These are phyloP conservation scores for Xylaria multiplex DNA, from an alignment of 2,329 filamentous ascomycete genomes.

Conservation along the genomic window DNA sequence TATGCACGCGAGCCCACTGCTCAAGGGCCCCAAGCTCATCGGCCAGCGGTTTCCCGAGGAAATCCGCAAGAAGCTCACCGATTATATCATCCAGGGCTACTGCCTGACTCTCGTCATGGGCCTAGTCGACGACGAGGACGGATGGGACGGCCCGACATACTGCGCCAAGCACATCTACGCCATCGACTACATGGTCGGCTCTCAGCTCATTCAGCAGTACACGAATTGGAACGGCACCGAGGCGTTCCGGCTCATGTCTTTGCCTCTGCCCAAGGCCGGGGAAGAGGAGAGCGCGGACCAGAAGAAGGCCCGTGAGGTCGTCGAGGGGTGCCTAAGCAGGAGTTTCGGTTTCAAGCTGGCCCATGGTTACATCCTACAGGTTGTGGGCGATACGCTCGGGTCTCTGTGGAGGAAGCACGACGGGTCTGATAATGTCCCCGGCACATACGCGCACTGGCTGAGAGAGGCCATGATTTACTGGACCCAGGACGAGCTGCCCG, in stretches of 20 bases:
- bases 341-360: slow-evolving; percentile 67
- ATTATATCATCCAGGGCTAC: slow-evolving; percentile 68
- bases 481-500: slow-evolving; percentile 55
- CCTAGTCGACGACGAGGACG: slow-evolving; percentile 59
- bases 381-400: slow-evolving; percentile 61
- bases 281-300: slow-evolving; percentile 59
- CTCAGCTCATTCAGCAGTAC: slow-evolving; percentile 63
- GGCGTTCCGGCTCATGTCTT: slow-evolving; percentile 62
- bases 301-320: slow-evolving; percentile 58
- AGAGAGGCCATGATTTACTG: slow-evolving; percentile 61
- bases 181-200: slow-evolving; percentile 60
- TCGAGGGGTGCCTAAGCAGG: slow-evolving; percentile 59
- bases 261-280: slow-evolving; percentile 51
- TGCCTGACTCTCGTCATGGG: slow-evolving; percentile 62
- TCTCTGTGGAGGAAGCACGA: slow-evolving; percentile 62
- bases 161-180: slow-evolving; percentile 59
- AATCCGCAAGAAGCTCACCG: slow-evolving; percentile 57
- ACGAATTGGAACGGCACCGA: slow-evolving; percentile 61
- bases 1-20: slow-evolving; percentile 59
- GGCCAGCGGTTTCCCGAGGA: slow-evolving; percentile 53
- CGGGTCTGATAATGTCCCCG: slow-evolving; percentile 59
- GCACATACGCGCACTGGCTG: slow-evolving; percentile 66
- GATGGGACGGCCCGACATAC: slow-evolving; percentile 66
- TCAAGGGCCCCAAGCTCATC: slow-evolving; percentile 57
- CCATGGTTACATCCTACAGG: slow-evolving; percentile 62